Conservation (phyloP, 805 yeast genomes). For the Spencermartinsiella europaea region DNA sequence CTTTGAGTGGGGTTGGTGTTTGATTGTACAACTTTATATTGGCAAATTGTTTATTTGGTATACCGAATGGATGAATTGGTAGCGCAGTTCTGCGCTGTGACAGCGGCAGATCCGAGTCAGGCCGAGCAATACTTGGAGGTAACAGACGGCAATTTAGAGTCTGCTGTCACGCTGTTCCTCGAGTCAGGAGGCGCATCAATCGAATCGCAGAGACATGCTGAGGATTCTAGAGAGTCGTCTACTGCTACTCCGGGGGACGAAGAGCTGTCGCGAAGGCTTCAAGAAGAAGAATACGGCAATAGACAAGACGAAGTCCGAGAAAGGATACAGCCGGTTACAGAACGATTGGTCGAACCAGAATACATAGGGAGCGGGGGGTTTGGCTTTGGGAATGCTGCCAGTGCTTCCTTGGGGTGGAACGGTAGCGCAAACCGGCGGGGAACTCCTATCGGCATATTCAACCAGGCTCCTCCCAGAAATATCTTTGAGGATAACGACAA, state of each 20-base stretch:
- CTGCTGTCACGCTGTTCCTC: slow-evolving; percentile 77
- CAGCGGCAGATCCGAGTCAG: slow-evolving; percentile 61
- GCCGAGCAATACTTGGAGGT: slow-evolving; percentile 78
- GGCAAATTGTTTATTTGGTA: no score
- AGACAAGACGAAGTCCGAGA: slow-evolving; percentile 53
- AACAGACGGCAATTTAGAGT: slow-evolving; percentile 70
- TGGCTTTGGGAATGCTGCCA: no score
- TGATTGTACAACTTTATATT: no score
- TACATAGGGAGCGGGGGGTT: slow-evolving; percentile 19
- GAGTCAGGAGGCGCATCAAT: slow-evolving; percentile 46
- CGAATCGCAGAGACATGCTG: slow-evolving; percentile 20
- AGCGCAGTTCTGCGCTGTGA: slow-evolving; percentile 76
- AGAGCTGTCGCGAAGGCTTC: slow-evolving; percentile 25
- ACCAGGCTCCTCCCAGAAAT: slow-evolving; percentile 34
- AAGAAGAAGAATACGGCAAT: slow-evolving; percentile 24
- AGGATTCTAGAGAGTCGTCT: slow-evolving; percentile 1
- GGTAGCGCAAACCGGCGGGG: neutral
- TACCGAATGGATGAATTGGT: slow-evolving; percentile 32
- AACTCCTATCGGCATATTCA: slow-evolving; percentile 43
- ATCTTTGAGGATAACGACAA: slow-evolving; percentile 35
- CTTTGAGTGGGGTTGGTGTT: no score
- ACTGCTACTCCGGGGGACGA: slow-evolving; percentile 12
- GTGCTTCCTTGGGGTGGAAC: no score
- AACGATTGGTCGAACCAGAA: slow-evolving; percentile 58
- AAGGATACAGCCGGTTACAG: slow-evolving; percentile 73